Evolutionary conservation across 805 yeast species (phyloP).

Genomic region (Wickerhamiella azyma): DNA sequence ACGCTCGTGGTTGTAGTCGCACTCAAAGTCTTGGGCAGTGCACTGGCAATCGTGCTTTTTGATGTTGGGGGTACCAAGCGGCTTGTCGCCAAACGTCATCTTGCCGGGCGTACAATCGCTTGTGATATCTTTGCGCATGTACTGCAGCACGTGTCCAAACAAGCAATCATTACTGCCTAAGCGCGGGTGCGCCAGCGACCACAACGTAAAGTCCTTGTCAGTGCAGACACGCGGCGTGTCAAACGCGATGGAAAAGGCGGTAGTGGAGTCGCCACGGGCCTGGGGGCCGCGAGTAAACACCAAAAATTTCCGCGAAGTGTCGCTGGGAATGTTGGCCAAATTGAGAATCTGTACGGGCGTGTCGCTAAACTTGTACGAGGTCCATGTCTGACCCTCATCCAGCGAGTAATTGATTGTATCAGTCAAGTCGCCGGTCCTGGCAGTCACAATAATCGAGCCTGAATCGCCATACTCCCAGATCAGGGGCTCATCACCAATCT

Average conservation of each 20-base stretch:
- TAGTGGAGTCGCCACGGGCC: constrained; percentile 34
- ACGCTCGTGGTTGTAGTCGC: constrained; percentile 73
- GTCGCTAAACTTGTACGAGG: constrained; percentile 46
- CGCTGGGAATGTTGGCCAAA: constrained; percentile 81
- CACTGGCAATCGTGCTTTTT: constrained; percentile 62
- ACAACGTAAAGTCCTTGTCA: constrained; percentile 43
- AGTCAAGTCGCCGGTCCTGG: constrained; percentile 44
- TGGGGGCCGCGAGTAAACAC: constrained; percentile 41
- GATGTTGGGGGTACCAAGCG: constrained; percentile 45
- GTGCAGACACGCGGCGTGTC: constrained; percentile 2
- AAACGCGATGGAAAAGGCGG: constrained; percentile 46
- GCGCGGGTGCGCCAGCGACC: constrained; percentile 48
- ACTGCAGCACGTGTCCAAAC: constrained; percentile 56
- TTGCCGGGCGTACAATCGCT: constrained; percentile 45
- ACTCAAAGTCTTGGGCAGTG: constrained; percentile 77
- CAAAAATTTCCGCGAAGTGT: constrained; percentile 68
- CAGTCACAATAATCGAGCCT: constrained; percentile 73
- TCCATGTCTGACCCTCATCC: constrained; percentile 75
- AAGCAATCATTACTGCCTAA: constrained; percentile 32
- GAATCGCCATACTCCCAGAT: constrained; percentile 97
- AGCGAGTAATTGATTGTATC: constrained; percentile 48
- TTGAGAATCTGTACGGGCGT: constrained; percentile 47
- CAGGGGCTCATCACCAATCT: constrained; percentile 54
- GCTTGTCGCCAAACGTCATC: constrained; percentile 28
- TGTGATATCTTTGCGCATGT: constrained; percentile 43